These are phyloP conservation scores for Cyberlindnera lachancei DNA, from an alignment of 805 yeast species.

Conservation along the genomic window DNA sequence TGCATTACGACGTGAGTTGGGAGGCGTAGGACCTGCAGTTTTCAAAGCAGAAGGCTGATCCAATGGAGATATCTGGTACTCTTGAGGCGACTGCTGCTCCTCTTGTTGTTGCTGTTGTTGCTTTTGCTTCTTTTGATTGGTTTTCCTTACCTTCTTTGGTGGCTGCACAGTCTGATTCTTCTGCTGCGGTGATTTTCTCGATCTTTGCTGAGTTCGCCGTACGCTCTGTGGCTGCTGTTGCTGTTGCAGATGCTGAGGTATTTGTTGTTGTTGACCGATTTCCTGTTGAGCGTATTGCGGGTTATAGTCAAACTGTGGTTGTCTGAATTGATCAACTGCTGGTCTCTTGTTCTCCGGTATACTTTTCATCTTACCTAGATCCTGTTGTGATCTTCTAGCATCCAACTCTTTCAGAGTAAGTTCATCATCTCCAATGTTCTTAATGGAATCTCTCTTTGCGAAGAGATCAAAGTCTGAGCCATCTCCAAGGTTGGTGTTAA, in stretches of 20 bases:
- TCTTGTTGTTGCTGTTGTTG: constrained; percentile 5
- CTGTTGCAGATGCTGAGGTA: background rate
- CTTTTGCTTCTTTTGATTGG: background rate
- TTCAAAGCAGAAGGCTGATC: constrained; percentile 2
- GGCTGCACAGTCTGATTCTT: constrained; percentile 2
- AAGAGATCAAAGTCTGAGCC: constrained; percentile 22
- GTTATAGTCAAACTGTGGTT: constrained; percentile 6
- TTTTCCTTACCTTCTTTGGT: too few relatives aligned
- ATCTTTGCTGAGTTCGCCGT: constrained; percentile 5
- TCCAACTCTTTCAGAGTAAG: constrained; percentile 4
- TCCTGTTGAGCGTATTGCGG: background rate
- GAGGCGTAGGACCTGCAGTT: constrained; percentile 1
- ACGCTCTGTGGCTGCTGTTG: constrained; percentile 4
- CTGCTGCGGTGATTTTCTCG: constrained; percentile 4
- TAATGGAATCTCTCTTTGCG: constrained; percentile 22
- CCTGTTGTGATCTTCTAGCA: constrained; percentile 17
- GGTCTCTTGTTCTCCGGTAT: constrained; percentile 6
- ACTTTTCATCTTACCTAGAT: constrained; percentile 11
- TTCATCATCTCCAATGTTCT: constrained; percentile 12
- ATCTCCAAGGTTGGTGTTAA: constrained; percentile 18
- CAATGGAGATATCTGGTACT: constrained; percentile 1
- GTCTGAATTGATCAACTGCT: background rate
- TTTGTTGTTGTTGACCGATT: constrained; percentile 1
- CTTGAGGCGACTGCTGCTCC: constrained; percentile 1
- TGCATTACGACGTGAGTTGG: background rate